Evolutionary conservation across 345 rosid species (phyloP), one percentile per base, ranked within the genome.

Genomic region (Corchorus capsularis): DNA sequence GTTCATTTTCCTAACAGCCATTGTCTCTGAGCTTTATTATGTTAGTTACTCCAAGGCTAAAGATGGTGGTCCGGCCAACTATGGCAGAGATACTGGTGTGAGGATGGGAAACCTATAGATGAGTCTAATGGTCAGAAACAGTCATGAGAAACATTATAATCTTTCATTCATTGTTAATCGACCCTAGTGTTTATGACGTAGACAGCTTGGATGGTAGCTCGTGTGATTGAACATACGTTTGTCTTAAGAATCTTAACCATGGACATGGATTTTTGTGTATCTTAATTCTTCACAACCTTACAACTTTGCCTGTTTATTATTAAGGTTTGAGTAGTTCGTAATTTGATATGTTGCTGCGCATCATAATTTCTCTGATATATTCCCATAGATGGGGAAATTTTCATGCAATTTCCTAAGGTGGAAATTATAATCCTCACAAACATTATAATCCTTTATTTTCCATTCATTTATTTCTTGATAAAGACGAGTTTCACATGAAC

Each of bases 1-100:
- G 16, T 92, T 95, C 34, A 22, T 92, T 4, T 73, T 93, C 60
- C 79, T 93, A 17, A 95, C 97, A 0, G 96, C 94, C 81, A 89
- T 92, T 6, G 86, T 84, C 69, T 96, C 97, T 0, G 92, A 92
- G 81, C 85, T 96, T 67, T 96, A 87, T 82, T 91, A 91, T 66
- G 88, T 92, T 17, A 81, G 90, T 82, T 83, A 90, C 77, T 91
- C 94, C 45, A 82, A 76, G 65, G 92, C 96, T 27, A 27, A 27
- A 32, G 86, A 82, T 22, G 87, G 85, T 17, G 75, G 72, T 54
- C 76, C 62, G 43, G 72, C 73, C 64, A 76, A 85, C 34, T 82
- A 82, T 53, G 15, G 22, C 47, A 77, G 89, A 83, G 96, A 90
- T 72, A 71, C 86, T 0, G 97, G 99, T 20, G 82, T 93, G 8